Conservation (phyloP, 257 asterid genomes). For the Vinca minor region DNA sequence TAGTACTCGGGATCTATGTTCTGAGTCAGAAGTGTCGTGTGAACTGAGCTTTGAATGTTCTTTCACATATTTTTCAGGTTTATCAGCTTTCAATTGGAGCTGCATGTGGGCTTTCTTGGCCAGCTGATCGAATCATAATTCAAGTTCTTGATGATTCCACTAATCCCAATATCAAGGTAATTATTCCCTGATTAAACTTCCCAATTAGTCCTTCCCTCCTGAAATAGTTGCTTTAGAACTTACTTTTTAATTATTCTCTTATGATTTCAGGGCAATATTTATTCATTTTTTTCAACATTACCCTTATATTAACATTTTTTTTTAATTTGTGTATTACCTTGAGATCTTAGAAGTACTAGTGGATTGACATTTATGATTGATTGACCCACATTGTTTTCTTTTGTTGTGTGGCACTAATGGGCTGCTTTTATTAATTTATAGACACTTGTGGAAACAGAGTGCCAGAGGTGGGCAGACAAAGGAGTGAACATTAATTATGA, state of each 20-base stretch:
- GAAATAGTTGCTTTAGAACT: too few species aligned
- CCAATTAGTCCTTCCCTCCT: too few species aligned
- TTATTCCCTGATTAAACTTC: too few species aligned
- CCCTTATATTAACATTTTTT: too few species aligned
- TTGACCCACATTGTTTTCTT: background rate
- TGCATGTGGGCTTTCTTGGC: constrained; percentile 78
- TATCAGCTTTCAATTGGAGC: constrained; percentile 77
- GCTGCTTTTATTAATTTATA: constrained; percentile 14
- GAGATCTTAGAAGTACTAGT: too few species aligned
- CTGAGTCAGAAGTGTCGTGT: too few species aligned
- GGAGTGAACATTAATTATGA: constrained; percentile 89
- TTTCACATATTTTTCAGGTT: constrained; percentile 30
- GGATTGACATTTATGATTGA: constrained; percentile 9
- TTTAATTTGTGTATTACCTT: too few species aligned
- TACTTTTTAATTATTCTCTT: too few species aligned
- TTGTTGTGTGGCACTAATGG: constrained; percentile 13
- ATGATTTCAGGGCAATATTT: too few species aligned
- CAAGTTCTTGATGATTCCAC: constrained; percentile 85
- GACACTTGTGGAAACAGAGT: constrained; percentile 80
- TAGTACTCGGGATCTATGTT: background rate
- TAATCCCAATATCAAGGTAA: constrained; percentile 51
- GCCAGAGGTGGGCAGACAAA: constrained; percentile 89
- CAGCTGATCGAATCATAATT: constrained; percentile 51
- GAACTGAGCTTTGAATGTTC: background rate
- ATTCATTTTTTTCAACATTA: too few species aligned